These are phyloP conservation scores for Plasmodium coatneyi DNA, from an alignment of 169 alveolate genomes.

Conservation along the genomic window DNA sequence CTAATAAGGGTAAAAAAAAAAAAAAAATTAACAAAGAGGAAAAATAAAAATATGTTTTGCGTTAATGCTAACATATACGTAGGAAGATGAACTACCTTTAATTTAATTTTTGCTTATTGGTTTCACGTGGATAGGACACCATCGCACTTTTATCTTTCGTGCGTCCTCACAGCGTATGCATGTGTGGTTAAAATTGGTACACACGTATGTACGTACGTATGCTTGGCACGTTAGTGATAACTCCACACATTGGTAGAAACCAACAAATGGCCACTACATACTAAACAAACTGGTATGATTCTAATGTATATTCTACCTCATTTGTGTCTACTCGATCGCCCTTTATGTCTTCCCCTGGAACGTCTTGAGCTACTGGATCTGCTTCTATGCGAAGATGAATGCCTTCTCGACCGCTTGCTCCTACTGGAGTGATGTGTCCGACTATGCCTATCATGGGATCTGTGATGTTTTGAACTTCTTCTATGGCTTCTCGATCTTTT, in stretches of 20 bases:
- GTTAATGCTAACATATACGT: neutral
- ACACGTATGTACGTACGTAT: neutral
- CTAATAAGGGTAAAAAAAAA: neutral
- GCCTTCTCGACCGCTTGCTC: constrained; percentile 35
- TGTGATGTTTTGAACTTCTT: constrained; percentile 59
- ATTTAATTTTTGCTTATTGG: neutral
- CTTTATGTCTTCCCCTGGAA: constrained; percentile 34
- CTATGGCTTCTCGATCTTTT: constrained; percentile 36
- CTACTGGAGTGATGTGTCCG: constrained; percentile 28
- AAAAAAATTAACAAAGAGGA: neutral
- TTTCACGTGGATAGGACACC: neutral
- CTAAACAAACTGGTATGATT: neutral
- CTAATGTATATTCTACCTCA: neutral
- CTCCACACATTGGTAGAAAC: neutral
- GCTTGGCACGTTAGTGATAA: neutral
- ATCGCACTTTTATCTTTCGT: neutral
- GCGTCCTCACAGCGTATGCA: neutral
- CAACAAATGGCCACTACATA: neutral
- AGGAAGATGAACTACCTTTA: neutral
- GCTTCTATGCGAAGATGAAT: constrained; percentile 35
- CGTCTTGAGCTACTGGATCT: constrained; percentile 19
- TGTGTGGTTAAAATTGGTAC: neutral
- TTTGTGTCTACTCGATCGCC: constrained; percentile 10
- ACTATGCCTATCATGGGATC: constrained; percentile 33
- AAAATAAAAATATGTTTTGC: neutral